Evolutionary conservation across 345 rosid species (phyloP).

Genomic region (Eutrema japonicum): DNA sequence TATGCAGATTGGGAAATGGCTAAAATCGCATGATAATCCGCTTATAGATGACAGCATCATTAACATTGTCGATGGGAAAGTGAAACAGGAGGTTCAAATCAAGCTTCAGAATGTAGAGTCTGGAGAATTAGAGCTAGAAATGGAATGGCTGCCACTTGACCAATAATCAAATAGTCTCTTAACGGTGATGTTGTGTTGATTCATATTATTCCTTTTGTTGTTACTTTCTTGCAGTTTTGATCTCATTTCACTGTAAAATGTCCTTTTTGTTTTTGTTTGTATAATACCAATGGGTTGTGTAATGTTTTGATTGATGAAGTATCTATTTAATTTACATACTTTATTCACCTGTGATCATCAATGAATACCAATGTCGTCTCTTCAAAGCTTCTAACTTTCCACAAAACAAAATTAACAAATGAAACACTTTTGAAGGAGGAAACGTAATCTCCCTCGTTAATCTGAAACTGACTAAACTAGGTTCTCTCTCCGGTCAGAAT

Average conservation of each 20-base stretch:
- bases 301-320: not conserved
- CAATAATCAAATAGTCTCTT: slow-evolving; percentile 17
- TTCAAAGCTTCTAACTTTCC: not conserved
- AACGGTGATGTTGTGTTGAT: not conserved
- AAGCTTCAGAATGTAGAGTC: slow-evolving; percentile 51
- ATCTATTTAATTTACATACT: not conserved
- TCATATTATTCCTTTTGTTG: not conserved
- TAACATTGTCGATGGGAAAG: slow-evolving; percentile 47
- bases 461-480: too few species aligned
- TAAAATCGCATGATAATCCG: slow-evolving; percentile 42
- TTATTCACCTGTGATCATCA: not conserved
- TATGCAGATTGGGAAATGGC: slow-evolving; percentile 52
- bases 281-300: not conserved
- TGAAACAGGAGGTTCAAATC: slow-evolving; percentile 46
- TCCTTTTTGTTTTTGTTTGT: not conserved
- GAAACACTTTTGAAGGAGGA: too few species aligned
- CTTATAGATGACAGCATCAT: slow-evolving; percentile 47
- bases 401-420: not conserved
- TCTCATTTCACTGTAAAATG: not conserved
- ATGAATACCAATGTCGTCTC: not conserved
- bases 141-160: slow-evolving; percentile 40
- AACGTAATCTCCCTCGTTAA: too few species aligned
- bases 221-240: not conserved
- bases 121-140: slow-evolving; percentile 46
- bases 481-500: too few species aligned